phyloP scores from a whole-genome alignment of 2,329 filamentous ascomycete species.

The Leptoxyphium fumago region DNA sequence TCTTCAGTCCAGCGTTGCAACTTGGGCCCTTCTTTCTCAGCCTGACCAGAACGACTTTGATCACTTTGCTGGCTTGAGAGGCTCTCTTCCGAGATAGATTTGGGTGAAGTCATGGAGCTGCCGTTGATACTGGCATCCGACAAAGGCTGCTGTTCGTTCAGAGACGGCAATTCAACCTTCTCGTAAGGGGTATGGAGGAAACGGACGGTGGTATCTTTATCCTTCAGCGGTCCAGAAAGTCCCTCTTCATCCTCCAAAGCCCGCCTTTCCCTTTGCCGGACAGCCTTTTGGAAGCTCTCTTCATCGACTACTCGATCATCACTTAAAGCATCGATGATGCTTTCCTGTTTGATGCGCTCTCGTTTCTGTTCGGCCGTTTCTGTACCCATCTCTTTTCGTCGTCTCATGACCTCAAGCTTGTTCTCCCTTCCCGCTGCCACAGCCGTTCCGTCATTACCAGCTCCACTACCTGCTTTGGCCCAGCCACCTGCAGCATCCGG shows the following conservation, averaged over 20 bases:
- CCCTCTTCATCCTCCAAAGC: conserved; percentile 41
- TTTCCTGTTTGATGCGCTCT: conserved; percentile 47
- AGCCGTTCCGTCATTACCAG: not conserved
- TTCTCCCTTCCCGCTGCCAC: conserved; percentile 4
- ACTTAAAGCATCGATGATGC: conserved; percentile 50
- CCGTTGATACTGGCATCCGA: conserved; percentile 1
- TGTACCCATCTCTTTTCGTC: not conserved
- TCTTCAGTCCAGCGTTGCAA: conserved; percentile 47
- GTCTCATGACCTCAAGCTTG: conserved; percentile 4
- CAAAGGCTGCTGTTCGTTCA: not conserved
- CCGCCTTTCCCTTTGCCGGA: conserved; percentile 44
- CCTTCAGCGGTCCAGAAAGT: conserved; percentile 19
- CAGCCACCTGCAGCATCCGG: conserved; percentile 22
- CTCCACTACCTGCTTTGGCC: conserved; percentile 13
- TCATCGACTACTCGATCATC: conserved; percentile 57
- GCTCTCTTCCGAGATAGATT: conserved; percentile 1
- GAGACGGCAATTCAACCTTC: not conserved
- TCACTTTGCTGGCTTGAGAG: not conserved
- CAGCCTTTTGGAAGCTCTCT: conserved; percentile 47
- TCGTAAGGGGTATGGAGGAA: not conserved
- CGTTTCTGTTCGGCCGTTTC: conserved; percentile 41
- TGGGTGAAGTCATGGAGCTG: conserved; percentile 1
- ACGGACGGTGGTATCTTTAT: conserved; percentile 6
- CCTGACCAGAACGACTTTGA: not conserved
- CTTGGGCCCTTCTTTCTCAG: conserved; percentile 13